Conservation (phyloP, 495 filamentous ascomycete species). For the Tuber calosporum region DNA sequence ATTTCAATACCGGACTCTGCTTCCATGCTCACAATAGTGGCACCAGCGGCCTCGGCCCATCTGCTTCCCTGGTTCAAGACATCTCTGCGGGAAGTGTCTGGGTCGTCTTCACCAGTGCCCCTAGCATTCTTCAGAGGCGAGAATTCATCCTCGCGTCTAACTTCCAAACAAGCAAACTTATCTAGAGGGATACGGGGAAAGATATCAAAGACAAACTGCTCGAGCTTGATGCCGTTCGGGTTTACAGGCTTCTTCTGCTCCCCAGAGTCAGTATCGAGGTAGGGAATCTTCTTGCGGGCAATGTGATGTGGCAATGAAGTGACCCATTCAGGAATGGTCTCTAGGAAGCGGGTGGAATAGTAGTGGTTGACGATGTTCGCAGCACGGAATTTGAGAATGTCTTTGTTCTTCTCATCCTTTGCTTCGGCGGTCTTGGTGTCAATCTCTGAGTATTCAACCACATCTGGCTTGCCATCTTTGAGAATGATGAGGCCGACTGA, state of each 20-base stretch:
- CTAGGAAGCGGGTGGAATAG: conserved; percentile 90
- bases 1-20: conserved; percentile 72
- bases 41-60: conserved; percentile 76
- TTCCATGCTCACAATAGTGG: conserved; percentile 63
- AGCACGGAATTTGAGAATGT: conserved; percentile 86
- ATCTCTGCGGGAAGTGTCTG: conserved; percentile 80
- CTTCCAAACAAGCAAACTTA: conserved; percentile 92
- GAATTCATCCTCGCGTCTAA: conserved; percentile 95
- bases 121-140: conserved; percentile 94
- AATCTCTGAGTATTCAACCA: conserved; percentile 98
- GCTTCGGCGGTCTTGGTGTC: conserved; percentile 79
- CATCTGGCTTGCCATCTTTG: conserved; percentile 93
- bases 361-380: conserved; percentile 99
- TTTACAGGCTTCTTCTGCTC: conserved; percentile 78
- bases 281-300: conserved; percentile 96
- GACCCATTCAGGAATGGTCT: conserved; percentile 77
- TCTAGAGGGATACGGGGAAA: conserved; percentile 82
- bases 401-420: conserved; percentile 68
- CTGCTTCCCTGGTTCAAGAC: conserved; percentile 81
- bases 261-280: conserved; percentile 65
- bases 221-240: conserved; percentile 96
- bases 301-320: conserved; percentile 89
- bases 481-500: conserved; percentile 89
- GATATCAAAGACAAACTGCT: conserved; percentile 98
- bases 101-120: conserved; percentile 86